phyloP scores from a whole-genome alignment of 179 eudicot species.

The Corrigiola litoralis region DNA sequence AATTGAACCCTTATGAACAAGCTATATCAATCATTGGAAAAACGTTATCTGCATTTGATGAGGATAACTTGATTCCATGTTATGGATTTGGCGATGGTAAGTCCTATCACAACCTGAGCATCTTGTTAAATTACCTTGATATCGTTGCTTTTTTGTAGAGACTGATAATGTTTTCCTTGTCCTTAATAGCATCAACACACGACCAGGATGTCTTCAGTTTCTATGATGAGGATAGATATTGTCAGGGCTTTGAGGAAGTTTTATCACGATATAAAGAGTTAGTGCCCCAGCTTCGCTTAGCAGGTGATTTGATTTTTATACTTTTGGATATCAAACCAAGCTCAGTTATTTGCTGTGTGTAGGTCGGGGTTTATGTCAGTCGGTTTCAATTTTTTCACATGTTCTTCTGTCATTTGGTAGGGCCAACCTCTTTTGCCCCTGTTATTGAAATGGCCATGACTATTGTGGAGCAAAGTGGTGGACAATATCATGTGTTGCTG shows the following conservation, averaged over 20 bases:
- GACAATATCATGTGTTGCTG: constrained; percentile 91
- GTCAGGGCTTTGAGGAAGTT: constrained; percentile 94
- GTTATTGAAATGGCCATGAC: constrained; percentile 89
- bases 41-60: constrained; percentile 84
- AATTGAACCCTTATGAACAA: constrained; percentile 79
- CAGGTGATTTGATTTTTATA: constrained; percentile 42
- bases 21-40: constrained; percentile 95
- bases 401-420: constrained; percentile 32
- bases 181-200: constrained; percentile 98
- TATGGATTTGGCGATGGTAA: constrained; percentile 98
- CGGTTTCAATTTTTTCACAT: not conserved
- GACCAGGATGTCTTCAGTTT: constrained; percentile 97
- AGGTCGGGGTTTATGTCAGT: not conserved
- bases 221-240: constrained; percentile 61
- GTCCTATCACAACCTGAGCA: not conserved
- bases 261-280: constrained; percentile 66
- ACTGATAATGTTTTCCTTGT: too few species aligned
- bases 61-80: constrained; percentile 93
- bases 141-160: not conserved
- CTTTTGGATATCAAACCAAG: not conserved
- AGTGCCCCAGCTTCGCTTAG: constrained; percentile 88
- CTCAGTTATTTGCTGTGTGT: not conserved
- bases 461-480: constrained; percentile 92
- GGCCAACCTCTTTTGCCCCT: constrained; percentile 98
- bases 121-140: not conserved